Evolutionary conservation across 2,329 filamentous ascomycete genomes (phyloP), one percentile per base, ranked within the genome.

Genomic region (Thelonectria olida): DNA sequence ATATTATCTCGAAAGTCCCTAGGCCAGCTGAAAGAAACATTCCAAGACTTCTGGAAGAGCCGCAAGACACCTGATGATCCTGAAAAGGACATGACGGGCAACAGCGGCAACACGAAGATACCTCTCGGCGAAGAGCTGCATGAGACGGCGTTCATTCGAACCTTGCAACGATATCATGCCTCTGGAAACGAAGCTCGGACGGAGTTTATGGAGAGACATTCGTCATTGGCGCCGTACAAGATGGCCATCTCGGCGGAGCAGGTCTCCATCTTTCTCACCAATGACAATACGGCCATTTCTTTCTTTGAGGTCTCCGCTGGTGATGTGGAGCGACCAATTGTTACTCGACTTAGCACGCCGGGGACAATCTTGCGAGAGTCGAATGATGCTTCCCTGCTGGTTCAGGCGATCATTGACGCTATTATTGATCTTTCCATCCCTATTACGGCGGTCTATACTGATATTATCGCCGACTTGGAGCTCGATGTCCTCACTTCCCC

Each of bases 261-360:
- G 76, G 94, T 97, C 2, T 93, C 93, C 4, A 89, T 97, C 55
- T 97, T 97, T 73, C 81, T 97, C 15, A 92, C 92, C 8, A 85
- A 88, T 9, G 93, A 97, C 77, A 97, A 97, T 72, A 95, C 91
- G 0, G 90, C 97, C 60, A 94, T 97, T n/a, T 95, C 92, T 8
- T 97, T 97, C 78, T 97, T 97, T 69, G 94, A 98, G 78, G 87
- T 90, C 41, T 97, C 93, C 0, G 95, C 93, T 2, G 87, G 90
- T 38, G 94, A 97, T 67, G 87, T 97, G 3, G 93, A 97, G 77
- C 82, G 82, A 3, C 94, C 95, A 1, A 97, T 98, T 38, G 81
- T 97, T 28, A 85, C 86, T 28, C 92, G 95, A 23, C 82, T 98
- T 1, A 84, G 82, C 49, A 92, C 90, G 2, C 84, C 86, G 0